phyloP scores from a whole-genome alignment of 805 yeast species.

The Schwanniomyces yamadae region DNA sequence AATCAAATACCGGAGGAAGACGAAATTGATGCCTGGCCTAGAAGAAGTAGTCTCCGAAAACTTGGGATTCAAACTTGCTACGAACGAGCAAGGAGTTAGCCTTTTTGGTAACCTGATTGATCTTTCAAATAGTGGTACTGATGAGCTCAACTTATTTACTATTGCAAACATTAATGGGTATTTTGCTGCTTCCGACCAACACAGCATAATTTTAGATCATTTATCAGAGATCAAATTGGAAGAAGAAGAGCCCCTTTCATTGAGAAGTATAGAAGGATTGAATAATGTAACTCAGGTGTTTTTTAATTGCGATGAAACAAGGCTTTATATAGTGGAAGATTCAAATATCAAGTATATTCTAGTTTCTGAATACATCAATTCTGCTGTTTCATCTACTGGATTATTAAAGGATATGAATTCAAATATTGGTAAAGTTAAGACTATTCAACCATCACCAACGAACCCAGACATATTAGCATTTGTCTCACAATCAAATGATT shows the following conservation, averaged over 20 bases:
- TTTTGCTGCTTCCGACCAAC: conserved; percentile 32
- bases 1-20: not conserved
- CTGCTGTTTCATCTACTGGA: not conserved
- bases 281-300: conserved; percentile 15
- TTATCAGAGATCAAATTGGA: not conserved
- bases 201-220: conserved; percentile 6
- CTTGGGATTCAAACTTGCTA: conserved; percentile 35
- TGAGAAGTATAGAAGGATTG: conserved; percentile 5
- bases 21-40: conserved; percentile 5
- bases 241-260: not conserved
- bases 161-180: conserved; percentile 23
- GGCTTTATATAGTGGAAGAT: conserved; percentile 25
- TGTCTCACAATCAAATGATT: conserved; percentile 10
- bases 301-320: conserved; percentile 30
- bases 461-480: conserved; percentile 13
- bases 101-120: conserved; percentile 26
- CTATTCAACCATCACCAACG: conserved; percentile 19
- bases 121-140: conserved; percentile 11
- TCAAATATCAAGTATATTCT: conserved; percentile 15
- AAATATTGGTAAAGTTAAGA: conserved; percentile 11
- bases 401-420: conserved; percentile 1
- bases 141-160: conserved; percentile 25
- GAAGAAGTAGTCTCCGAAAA: conserved; percentile 32
- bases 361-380: conserved; percentile 2
- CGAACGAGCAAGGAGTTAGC: conserved; percentile 23